Base-by-base conservation (phyloP, 208 protist species). In the Herpetomonas samuelpessoai region DNA sequence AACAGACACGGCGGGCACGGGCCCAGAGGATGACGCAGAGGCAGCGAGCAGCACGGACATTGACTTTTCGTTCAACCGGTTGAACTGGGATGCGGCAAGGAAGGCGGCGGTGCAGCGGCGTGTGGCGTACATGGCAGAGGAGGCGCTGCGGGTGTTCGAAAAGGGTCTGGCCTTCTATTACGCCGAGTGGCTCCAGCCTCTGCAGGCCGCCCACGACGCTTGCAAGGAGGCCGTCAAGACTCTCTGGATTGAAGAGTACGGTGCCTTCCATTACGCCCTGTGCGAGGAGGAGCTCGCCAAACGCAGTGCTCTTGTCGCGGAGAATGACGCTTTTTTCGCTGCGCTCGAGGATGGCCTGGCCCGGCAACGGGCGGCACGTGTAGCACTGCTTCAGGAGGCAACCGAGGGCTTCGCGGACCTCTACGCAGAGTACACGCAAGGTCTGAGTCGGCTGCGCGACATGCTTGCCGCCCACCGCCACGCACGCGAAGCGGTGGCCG, bases 211-310 rank as follows among this genome's bases (percentile, higher is more conserved):
- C 19, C 65, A 84, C 53, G 50, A 58, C 21, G 55, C 38, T 26
- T 74, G 72, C 4, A 58, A 68, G 14, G 51, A 67, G 48, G 57
- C 74, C 2, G 76, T 88, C 16, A 63, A 68, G 22, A 24, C 56
- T 27, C 53, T 92, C 24, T 76, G 74, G 72, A 30, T 65, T 1
- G 28, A 73, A 10, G 61, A 57, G 22, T 68, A 79, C 68, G 85
- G 76, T 24, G 62, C 48, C 19, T 55, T 27, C 3, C 60, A 76
- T 35, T 92, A 81, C 49, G 69, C 82, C 53, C 21, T 81, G 12
- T 56, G 67, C 39, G 50, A 71, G 24, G 49, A 57, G 22, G 85
- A 92, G 56, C 71, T 69, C 7, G 64, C 64, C 29, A 66, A 48
- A 16, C 85, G 85, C 0, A 75, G 71, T 60, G 56, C 61, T 0